Base-by-base conservation (phyloP, 2,329 filamentous ascomycete genomes). In the Colletotrichum echinochloae region DNA sequence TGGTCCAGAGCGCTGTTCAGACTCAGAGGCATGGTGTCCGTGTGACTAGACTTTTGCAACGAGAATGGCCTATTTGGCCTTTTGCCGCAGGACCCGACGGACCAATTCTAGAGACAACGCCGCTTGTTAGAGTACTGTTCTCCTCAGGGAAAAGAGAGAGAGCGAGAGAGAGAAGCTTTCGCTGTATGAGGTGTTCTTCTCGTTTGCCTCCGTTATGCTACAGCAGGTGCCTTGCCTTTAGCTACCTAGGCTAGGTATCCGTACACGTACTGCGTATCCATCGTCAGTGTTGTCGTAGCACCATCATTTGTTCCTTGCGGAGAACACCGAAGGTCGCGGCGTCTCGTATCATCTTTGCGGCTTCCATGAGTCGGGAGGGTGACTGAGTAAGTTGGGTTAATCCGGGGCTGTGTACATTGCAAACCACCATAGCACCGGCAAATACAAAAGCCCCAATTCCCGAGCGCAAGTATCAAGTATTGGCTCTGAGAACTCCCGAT, bases 31-130 rank as follows among this genome's bases (percentile, higher is more conserved):
- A 30, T 54, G 30, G 33, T n/a, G 30, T 44, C 35, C 49, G 60
- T 51, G 35, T 35, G 60, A 56, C 49, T 41, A 54, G 37, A 44
- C 26, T 46, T 26, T 35, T 52, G 33, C 12, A n/a, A 33, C 23
- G 14, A 48, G 26, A n/a, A 26, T 16, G 28, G 37, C n/a, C 26
- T 20, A 33, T 64, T 49, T 57, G 20, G 41, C 41, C 26, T 37
- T 16, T 28, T 44, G 35, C 63, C 55, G 63, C 63, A 60, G 56
- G 16, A 52, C 26, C 35, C 46, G 60, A 37, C 26, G 2, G 35
- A 33, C 59, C 44, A 44, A 26, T 30, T 48, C 46, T n/a, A 48
- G 39, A 51, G 30, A n/a, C 37, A 44, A 59, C 33, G 55, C 48
- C 59, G 48, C 48, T 33, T 49, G 23, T 11, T n/a, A n/a, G n/a